Evolutionary conservation across 1,284 basidiomycete species (phyloP), one percentile per base, ranked within the genome.

Genomic region (Ceratobasidium sp.): DNA sequence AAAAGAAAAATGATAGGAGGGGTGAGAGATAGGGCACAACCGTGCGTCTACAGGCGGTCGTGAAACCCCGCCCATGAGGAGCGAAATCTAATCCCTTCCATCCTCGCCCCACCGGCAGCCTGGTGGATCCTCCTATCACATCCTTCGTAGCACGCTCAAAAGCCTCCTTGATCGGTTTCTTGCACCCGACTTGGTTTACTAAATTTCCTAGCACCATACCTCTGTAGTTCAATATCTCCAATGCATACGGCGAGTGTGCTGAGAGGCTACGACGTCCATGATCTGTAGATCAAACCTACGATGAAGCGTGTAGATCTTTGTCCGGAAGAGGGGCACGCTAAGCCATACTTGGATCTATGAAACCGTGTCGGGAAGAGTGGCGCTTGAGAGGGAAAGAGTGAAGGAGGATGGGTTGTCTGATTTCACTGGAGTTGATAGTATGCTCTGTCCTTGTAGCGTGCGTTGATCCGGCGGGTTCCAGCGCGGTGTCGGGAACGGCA

Each of bases 281-380:
- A 99, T 89, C 83, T 97, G 94, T 75, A 99, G 84, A 83, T 99
- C 98, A 8, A 98, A 98, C 82, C 97, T 98, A 84, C 99, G 99
- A 77, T 96, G 89, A 77, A 99, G 82, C 62, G 96, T 99, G 84
- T 97, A 99, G 80, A 99, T 86, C 83, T 99, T 97, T 1, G 95
- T 95, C 98, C 98, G 99, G 82, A 93, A 99, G 22, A 99, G 84
- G 1, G 98, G 98, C 11, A 97, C 92, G 78, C 94, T 96, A 9
- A 98, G 98, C 78, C 98, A 88, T 69, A 93, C 96, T 84, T 99
- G 98, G 14, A 98, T 93, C 84, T 94, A 95, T 82, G 94, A 94
- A 50, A 71, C 53, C 2, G 54, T 54, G n/a, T 71, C 67, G 50
- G 75, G 73, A 31, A 78, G 77, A 66, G 81, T 78, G 33, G 80